phyloP scores from a whole-genome alignment of 805 yeast genomes.

The Starmerella powellii region DNA sequence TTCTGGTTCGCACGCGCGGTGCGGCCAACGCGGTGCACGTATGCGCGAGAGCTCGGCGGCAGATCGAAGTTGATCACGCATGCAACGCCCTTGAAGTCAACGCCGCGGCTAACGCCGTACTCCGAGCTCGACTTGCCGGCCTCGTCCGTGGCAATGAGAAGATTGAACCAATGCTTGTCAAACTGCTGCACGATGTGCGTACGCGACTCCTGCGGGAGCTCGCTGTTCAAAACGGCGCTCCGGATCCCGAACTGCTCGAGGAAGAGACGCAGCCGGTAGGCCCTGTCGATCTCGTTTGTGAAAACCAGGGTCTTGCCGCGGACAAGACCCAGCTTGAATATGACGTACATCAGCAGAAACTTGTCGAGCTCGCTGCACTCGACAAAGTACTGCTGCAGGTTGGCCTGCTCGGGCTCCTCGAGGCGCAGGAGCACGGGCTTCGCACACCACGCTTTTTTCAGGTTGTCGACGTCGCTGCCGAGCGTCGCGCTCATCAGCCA shows the following conservation, averaged over 20 bases:
- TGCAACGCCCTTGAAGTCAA: conserved; percentile 90
- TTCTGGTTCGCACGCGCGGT: conserved; percentile 96
- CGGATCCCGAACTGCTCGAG: conserved; percentile 89
- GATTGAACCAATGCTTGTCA: conserved; percentile 74
- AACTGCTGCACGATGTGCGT: conserved; percentile 91
- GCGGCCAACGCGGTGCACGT: conserved; percentile 89
- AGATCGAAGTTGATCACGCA: conserved; percentile 92
- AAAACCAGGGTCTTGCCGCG: conserved; percentile 84
- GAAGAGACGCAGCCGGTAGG: conserved; percentile 80
- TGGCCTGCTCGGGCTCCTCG: conserved; percentile 51
- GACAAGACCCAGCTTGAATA: conserved; percentile 74
- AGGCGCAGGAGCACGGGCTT: conserved; percentile 69
- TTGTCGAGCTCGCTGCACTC: conserved; percentile 83
- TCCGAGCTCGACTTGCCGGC: conserved; percentile 33
- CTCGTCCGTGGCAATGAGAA: conserved; percentile 93
- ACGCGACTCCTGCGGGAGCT: conserved; percentile 83
- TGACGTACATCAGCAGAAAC: conserved; percentile 78
- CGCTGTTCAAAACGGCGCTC: conserved; percentile 80
- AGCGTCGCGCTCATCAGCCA: conserved; percentile 95
- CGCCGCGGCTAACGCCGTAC: conserved; percentile 92
- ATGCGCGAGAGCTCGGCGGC: conserved; percentile 78
- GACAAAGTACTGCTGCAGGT: conserved; percentile 74
- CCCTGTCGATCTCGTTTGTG: conserved; percentile 90
- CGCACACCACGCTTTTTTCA: conserved; percentile 70
- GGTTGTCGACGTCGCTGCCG: conserved; percentile 66